phyloP scores from a whole-genome alignment of 2,329 filamentous ascomycete species.

The Phyllosticta ampelicida region DNA sequence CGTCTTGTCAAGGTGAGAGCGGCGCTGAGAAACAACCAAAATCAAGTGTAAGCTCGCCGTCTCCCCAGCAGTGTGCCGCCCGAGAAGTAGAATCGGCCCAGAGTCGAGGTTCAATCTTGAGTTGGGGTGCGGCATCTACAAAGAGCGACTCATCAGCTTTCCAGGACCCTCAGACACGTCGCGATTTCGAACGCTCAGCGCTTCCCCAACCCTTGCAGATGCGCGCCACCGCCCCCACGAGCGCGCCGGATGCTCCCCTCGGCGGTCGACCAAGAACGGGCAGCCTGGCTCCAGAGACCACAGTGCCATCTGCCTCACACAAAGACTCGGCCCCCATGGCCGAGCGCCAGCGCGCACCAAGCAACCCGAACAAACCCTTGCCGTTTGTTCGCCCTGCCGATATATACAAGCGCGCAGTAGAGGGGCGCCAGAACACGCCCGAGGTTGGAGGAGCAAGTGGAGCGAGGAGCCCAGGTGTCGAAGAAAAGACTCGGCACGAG shows the following conservation, averaged over 20 bases:
- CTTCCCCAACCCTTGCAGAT: slow-evolving; percentile 40
- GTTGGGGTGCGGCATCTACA: slow-evolving; percentile 21
- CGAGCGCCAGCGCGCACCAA: slow-evolving; percentile 16
- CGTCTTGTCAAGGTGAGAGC: not conserved
- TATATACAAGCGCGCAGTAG: slow-evolving; percentile 61
- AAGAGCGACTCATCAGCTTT: slow-evolving; percentile 18
- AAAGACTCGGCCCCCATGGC: slow-evolving; percentile 11
- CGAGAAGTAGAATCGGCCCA: not conserved
- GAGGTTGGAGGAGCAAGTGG: slow-evolving; percentile 63
- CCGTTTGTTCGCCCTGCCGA: slow-evolving; percentile 65
- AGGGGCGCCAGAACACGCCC: no score
- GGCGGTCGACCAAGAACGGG: slow-evolving; percentile 51
- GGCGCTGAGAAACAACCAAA: not conserved
- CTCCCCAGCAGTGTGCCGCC: not conserved
- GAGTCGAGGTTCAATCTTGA: slow-evolving; percentile 19
- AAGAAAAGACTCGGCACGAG: slow-evolving; percentile 49
- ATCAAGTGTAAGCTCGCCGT: slow-evolving; percentile 10
- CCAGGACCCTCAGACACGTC: slow-evolving; percentile 29
- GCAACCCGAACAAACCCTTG: slow-evolving; percentile 39
- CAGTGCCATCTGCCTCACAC: not conserved
- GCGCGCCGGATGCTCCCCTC: slow-evolving; percentile 20
- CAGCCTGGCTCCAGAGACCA: slow-evolving; percentile 35
- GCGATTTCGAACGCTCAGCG: slow-evolving; percentile 44
- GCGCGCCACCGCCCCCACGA: slow-evolving; percentile 29
- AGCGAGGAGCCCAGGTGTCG: slow-evolving; percentile 38